Base-by-base conservation (phyloP, 768 basidiomycete genomes). In the Trametes maxima region DNA sequence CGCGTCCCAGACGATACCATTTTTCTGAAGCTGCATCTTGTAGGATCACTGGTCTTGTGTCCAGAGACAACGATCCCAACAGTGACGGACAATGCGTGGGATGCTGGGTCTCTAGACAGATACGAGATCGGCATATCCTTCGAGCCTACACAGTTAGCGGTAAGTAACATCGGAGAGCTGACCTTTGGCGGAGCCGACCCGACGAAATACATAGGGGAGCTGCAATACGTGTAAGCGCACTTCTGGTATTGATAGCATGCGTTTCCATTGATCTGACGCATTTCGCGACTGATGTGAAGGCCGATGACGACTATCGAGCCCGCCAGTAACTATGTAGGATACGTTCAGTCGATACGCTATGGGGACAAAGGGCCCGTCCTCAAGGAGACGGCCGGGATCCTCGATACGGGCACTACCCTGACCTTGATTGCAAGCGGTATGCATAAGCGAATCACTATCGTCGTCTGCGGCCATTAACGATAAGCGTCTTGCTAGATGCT, bases 111-210 rank as follows among this genome's bases (percentile, higher is more conserved):
- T 0, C 80, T 86, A 50, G 49, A 74, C 5, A 58, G 71, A 1
- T 70, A 82, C 48, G 74, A 76, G 11, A 70, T 86, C 40, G 82
- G 81, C 1, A 80, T 85, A 60, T 83, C 76, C 40, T 85, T 80
- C 63, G 67, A 71, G 25, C 84, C 83, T 5, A 77, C 80, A 0
- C 76, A 76, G 16, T 50, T 19, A 10, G 0, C 35, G 36, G 45
- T 40, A 2, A 16, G 37, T 0, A 37, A 25, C 24, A 63, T 70
- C 35, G 67, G 65, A 2, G 67, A 65, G 37, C 54, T 71, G 13
- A 68, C 68, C 0, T 67, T 68, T 50, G 65, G 67, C 28, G 65
- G 65, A 8, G 42, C 57, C 17, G 58, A 68, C 24, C 28, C 14
- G 6, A 43, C 45, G n/a, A 73, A 72, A 43, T 72, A 56, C 59